phyloP scores from a whole-genome alignment of 108 stramenopile genomes.

The Parmales sp. region DNA sequence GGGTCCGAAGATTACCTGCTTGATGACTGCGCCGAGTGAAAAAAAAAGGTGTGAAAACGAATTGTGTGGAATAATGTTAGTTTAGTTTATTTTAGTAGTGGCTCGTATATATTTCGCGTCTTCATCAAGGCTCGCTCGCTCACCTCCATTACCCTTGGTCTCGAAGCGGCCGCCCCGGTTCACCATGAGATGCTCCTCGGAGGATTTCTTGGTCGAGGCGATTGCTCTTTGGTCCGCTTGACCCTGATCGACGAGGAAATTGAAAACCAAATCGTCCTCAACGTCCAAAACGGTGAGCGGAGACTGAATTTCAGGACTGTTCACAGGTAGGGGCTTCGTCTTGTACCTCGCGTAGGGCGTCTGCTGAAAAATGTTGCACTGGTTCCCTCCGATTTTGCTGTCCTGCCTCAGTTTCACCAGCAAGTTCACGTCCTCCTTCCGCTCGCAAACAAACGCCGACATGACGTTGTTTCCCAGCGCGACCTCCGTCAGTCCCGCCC shows the following conservation, averaged over 20 bases:
- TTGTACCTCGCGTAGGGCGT: neutral
- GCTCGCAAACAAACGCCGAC: neutral
- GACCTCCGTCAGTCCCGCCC: slow-evolving; percentile 24
- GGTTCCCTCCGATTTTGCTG: neutral
- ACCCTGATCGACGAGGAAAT: slow-evolving; percentile 38
- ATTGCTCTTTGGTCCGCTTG: neutral
- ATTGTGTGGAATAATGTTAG: no score
- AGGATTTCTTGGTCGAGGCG: neutral
- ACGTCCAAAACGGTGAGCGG: slow-evolving; percentile 40
- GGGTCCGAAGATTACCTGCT: neutral
- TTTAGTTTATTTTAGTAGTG: no score
- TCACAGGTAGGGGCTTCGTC: no score
- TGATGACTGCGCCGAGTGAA: neutral
- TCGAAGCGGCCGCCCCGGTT: neutral
- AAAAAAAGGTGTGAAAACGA: no score
- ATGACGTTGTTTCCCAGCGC: neutral
- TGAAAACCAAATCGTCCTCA: slow-evolving; percentile 63
- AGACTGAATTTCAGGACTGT: neutral
- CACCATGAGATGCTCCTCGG: neutral
- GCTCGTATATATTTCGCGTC: neutral
- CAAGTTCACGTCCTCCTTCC: neutral
- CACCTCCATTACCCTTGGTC: neutral
- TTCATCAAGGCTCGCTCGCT: neutral
- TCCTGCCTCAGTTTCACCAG: neutral
- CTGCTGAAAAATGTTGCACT: neutral